Evolutionary conservation across 2,329 filamentous ascomycete species (phyloP), one percentile per base, ranked within the genome.

Genomic region (Cordyceps cateniannulata): DNA sequence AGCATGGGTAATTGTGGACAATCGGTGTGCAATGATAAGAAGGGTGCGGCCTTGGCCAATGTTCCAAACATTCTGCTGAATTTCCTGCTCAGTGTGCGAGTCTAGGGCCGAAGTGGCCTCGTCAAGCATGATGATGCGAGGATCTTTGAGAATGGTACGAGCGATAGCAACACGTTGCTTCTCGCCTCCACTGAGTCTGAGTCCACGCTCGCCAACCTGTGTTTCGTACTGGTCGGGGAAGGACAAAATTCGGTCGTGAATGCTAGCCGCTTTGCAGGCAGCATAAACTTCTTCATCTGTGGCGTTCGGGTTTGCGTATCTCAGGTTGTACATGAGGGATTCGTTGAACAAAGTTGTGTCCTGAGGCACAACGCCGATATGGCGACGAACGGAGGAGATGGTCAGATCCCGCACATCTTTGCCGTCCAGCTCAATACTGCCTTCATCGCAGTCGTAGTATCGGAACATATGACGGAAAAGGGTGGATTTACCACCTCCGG

Each of bases 331-430:
- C 91, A 96, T 95, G 64, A 97, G 78, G 1, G 89, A 89, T 72
- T 96, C 93, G 72, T 96, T 96, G 81, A 97, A 97, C 49, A 97
- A 80, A 6, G 70, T 99, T n/a, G n/a, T n/a, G n/a, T n/a, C n/a
- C n/a, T n/a, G n/a, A n/a, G n/a, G n/a, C n/a, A n/a, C n/a, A n/a
- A n/a, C n/a, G n/a, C n/a, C n/a, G n/a, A n/a, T n/a, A n/a, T n/a
- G n/a, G n/a, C n/a, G n/a, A n/a, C n/a, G n/a, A n/a, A n/a, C n/a
- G n/a, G n/a, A n/a, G n/a, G n/a, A n/a, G n/a, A n/a, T n/a, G n/a
- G n/a, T n/a, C n/a, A n/a, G n/a, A n/a, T n/a, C n/a, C n/a, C n/a
- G n/a, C n/a, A n/a, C n/a, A n/a, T n/a, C n/a, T n/a, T n/a, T n/a
- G n/a, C n/a, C n/a, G n/a, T n/a, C n/a, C n/a, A n/a, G n/a, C n/a